A percentile compares a stretch with the other conserved stretches of the same genome.
These are phyloP conservation scores for Eucalyptus polyanthemos DNA, from an alignment of 345 rosid genomes.

Conservation along the genomic window DNA sequence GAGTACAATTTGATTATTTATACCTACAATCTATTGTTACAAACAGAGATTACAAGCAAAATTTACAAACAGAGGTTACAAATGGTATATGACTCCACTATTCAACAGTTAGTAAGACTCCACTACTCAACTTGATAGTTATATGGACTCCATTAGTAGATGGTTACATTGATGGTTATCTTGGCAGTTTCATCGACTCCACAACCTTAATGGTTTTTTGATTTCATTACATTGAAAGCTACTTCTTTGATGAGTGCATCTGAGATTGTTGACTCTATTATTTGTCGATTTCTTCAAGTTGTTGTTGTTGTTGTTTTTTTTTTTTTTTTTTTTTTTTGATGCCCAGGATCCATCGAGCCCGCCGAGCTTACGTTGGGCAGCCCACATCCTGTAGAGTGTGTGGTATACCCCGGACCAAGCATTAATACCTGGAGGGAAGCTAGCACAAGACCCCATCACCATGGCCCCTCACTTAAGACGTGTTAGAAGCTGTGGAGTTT, in stretches of 20 bases:
- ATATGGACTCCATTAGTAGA: not conserved
- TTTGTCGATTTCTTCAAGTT: not conserved
- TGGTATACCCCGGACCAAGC: rapidly evolving
- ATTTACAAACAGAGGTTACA: not conserved
- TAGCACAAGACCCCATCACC: too few relatives aligned
- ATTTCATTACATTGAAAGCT: not conserved
- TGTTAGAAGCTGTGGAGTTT: rapidly evolving
- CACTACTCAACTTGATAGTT: not conserved
- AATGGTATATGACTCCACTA: not conserved
- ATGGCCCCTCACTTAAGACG: too few relatives aligned
- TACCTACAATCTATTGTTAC: not conserved
- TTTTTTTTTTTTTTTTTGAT: too few relatives aligned
- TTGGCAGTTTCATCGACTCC: not conserved
- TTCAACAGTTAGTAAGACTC: not conserved
- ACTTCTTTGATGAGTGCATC: not conserved
- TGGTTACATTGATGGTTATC: not conserved
- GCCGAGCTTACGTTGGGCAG: rapidly evolving
- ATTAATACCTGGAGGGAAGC: too few relatives aligned
- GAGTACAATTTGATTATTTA: not conserved
- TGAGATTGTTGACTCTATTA: too few relatives aligned
- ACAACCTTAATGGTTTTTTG: not conserved
- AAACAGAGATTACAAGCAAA: not conserved
- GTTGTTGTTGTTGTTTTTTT: too few relatives aligned
- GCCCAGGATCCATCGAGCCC: too few relatives aligned
- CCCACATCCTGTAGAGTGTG: rapidly evolving